A percentile compares a stretch with the other conserved stretches of the same genome.
These are phyloP conservation scores for Agaricus subrufescens DNA, from an alignment of 768 basidiomycete species.

Conservation along the genomic window DNA sequence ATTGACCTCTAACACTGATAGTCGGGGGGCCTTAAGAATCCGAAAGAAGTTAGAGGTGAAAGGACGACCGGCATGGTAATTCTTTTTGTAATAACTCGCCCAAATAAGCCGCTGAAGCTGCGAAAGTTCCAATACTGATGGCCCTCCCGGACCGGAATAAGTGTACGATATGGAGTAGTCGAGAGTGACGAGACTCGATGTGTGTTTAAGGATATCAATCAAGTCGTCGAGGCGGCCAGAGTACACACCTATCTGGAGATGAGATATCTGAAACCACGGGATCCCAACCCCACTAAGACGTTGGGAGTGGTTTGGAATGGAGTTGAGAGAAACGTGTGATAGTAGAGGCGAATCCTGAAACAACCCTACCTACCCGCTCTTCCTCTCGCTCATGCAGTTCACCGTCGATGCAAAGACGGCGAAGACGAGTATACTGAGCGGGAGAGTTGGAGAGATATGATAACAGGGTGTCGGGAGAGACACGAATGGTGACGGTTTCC, in stretches of 20 bases:
- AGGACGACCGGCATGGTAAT: no score
- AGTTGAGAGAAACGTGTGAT: neutral
- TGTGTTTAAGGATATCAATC: neutral
- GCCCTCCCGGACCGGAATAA: neutral
- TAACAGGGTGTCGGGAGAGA: neutral
- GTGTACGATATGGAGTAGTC: neutral
- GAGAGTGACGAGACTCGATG: neutral
- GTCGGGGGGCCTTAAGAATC: no score
- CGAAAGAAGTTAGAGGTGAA: no score
- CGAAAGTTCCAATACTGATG: neutral
- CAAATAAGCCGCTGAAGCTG: no score
- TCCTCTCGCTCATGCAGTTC: neutral
- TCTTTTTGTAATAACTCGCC: no score
- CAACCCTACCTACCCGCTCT: neutral
- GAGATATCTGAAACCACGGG: conserved; percentile 5
- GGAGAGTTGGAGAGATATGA: neutral
- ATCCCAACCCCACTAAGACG: neutral
- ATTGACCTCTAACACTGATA: no score
- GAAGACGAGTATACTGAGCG: neutral
- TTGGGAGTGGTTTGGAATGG: neutral
- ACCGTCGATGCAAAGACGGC: neutral
- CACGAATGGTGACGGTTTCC: neutral
- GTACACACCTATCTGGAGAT: neutral
- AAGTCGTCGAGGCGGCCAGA: neutral
- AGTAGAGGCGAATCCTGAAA: neutral